Conservation (phyloP, 177 flowering plant genomes). For the Viscum album region DNA sequence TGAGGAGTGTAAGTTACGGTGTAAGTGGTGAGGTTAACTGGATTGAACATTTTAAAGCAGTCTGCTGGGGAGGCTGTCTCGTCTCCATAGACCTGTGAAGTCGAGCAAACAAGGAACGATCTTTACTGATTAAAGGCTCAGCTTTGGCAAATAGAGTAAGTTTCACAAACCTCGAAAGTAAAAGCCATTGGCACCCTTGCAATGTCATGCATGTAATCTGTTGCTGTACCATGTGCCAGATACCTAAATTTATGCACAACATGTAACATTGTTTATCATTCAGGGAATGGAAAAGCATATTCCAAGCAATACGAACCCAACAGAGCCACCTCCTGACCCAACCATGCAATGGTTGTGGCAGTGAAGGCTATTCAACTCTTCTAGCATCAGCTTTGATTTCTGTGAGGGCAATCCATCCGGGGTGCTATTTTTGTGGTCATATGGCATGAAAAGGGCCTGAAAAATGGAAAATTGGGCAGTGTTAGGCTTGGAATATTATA, state of each 20-base stretch:
- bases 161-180: constrained; percentile 81
- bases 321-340: constrained; percentile 99
- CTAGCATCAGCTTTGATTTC: constrained; percentile 55
- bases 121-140: background rate
- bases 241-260: constrained; percentile 33
- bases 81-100: constrained; percentile 83
- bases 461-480: constrained; percentile 9
- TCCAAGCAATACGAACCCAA: constrained; percentile 52
- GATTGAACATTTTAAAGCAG: constrained; percentile 96
- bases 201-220: constrained; percentile 83
- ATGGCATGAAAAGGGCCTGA: constrained; percentile 97
- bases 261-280: background rate
- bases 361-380: constrained; percentile 58
- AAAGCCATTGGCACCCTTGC: constrained; percentile 87
- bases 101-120: background rate
- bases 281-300: background rate
- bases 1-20: constrained; percentile 34
- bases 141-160: background rate
- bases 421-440: constrained; percentile 87
- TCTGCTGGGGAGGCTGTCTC: constrained; percentile 59
- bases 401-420: constrained; percentile 58
- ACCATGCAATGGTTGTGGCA: constrained; percentile 66
- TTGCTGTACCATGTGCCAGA: constrained; percentile 96
- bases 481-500: no score
- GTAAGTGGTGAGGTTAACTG: constrained; percentile 50